These are phyloP conservation scores for Medicago arabica DNA, from an alignment of 306 rosid genomes.

Conservation along the genomic window DNA sequence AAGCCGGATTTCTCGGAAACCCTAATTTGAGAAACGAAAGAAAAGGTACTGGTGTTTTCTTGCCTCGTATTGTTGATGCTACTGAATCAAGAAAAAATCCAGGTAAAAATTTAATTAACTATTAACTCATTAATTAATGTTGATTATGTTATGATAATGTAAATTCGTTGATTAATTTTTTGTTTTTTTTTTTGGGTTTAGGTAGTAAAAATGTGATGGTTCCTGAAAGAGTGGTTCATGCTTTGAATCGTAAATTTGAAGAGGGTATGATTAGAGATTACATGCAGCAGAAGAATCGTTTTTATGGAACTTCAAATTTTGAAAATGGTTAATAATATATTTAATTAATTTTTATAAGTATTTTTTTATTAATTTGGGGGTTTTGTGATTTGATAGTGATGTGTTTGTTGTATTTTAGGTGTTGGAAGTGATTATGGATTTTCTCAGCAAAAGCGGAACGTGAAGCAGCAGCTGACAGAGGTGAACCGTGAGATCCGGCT, in stretches of 20 bases:
- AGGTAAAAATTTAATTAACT: conserved; percentile 42
- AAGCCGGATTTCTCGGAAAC: conserved; percentile 51
- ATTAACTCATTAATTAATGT: neutral
- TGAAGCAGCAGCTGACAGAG: conserved; percentile 39
- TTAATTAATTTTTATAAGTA: too few species aligned
- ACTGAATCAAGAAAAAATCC: conserved; percentile 49
- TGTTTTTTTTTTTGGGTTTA: neutral
- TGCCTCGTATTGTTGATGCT: conserved; percentile 62
- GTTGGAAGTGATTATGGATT: conserved; percentile 3
- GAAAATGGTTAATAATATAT: conserved; percentile 49
- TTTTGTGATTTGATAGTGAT: neutral
- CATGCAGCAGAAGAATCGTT: conserved; percentile 40
- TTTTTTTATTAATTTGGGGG: neutral
- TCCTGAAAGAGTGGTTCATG: conserved; percentile 73
- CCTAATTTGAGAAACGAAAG: conserved; percentile 49
- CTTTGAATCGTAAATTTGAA: conserved; percentile 61
- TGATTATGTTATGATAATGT: neutral
- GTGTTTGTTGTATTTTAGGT: conserved; percentile 37
- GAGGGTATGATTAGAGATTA: conserved; percentile 39
- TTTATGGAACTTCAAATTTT: conserved; percentile 22
- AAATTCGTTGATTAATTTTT: neutral
- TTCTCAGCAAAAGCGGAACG: conserved; percentile 49
- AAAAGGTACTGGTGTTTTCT: conserved; percentile 85
- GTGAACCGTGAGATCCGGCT: conserved; percentile 62
- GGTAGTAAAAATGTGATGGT: conserved; percentile 64